Evolutionary conservation across 208 protist genomes (phyloP).

Genomic region (Trypanosomatidae sp.): DNA sequence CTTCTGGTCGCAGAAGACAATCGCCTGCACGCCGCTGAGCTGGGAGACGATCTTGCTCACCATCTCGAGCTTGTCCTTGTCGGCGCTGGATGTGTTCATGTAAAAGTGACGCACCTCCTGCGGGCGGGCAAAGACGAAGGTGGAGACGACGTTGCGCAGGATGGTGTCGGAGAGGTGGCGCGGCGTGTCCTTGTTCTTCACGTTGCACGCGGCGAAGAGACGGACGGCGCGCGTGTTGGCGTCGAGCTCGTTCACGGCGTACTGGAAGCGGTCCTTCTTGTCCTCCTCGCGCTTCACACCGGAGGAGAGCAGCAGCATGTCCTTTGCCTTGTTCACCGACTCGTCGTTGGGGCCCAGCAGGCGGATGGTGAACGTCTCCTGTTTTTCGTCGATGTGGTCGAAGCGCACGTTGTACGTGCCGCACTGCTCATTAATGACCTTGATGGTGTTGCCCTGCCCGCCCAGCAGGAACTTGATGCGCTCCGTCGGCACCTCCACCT

Average conservation of each 20-base stretch:
- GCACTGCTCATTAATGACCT: constrained; percentile 66
- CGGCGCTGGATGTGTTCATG: constrained; percentile 47
- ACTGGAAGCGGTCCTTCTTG: constrained; percentile 78
- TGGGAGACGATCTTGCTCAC: constrained; percentile 83
- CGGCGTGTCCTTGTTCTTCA: constrained; percentile 70
- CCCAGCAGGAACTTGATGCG: constrained; percentile 79
- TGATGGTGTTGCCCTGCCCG: constrained; percentile 53
- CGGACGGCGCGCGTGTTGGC: constrained; percentile 66
- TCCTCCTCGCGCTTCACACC: constrained; percentile 70
- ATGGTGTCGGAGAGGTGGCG: constrained; percentile 69
- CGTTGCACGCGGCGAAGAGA: constrained; percentile 72
- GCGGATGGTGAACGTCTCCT: constrained; percentile 66
- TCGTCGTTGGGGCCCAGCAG: constrained; percentile 65
- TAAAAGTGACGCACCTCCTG: constrained; percentile 85
- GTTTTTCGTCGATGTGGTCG: constrained; percentile 45
- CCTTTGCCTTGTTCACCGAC: constrained; percentile 57
- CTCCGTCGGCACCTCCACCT: constrained; percentile 68
- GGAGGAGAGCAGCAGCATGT: constrained; percentile 50
- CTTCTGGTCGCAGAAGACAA: constrained; percentile 86
- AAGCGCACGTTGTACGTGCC: constrained; percentile 77
- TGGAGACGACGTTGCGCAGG: constrained; percentile 72
- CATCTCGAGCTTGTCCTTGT: constrained; percentile 83
- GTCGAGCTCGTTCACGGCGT: constrained; percentile 83
- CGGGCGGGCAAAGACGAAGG: constrained; percentile 79
- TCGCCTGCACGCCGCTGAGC: constrained; percentile 87